phyloP scores from a whole-genome alignment of 805 yeast genomes.

The Maudiozyma serrabonitensis region DNA sequence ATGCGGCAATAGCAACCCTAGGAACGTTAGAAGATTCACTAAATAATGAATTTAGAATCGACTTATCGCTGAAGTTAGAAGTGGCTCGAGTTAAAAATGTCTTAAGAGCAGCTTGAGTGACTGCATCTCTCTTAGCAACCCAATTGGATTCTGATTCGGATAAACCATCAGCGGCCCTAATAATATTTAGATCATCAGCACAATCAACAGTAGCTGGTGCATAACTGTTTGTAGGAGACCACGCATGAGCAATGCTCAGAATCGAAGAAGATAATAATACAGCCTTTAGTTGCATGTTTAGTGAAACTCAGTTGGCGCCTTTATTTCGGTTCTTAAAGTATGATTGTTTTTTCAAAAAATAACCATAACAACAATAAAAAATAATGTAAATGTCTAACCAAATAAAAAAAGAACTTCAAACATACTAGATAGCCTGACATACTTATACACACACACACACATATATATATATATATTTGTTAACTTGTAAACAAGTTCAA shows the following conservation, averaged over 20 bases:
- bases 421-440: too few relatives aligned
- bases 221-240: conserved; percentile 51
- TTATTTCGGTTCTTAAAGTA: too few relatives aligned
- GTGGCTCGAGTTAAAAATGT: conserved; percentile 36
- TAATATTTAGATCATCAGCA: conserved; percentile 33
- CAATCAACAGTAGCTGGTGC: conserved; percentile 54
- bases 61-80: conserved; percentile 15
- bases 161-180: conserved; percentile 41
- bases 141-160: conserved; percentile 42
- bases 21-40: conserved; percentile 25
- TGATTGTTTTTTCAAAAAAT: too few relatives aligned
- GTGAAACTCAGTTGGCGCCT: background rate
- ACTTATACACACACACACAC: too few relatives aligned
- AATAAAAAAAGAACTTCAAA: too few relatives aligned
- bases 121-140: conserved; percentile 39
- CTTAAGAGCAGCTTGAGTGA: conserved; percentile 36
- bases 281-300: conserved; percentile 1
- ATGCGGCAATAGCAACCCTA: conserved; percentile 51
- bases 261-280: background rate
- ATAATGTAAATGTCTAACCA: too few relatives aligned
- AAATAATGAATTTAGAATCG: conserved; percentile 15
- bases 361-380: too few relatives aligned
- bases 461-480: too few relatives aligned
- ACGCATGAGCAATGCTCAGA: conserved; percentile 17
- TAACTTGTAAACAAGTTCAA: too few relatives aligned